Base-by-base conservation (phyloP, 2,329 filamentous ascomycete species). In the Curvularia spicifera region DNA sequence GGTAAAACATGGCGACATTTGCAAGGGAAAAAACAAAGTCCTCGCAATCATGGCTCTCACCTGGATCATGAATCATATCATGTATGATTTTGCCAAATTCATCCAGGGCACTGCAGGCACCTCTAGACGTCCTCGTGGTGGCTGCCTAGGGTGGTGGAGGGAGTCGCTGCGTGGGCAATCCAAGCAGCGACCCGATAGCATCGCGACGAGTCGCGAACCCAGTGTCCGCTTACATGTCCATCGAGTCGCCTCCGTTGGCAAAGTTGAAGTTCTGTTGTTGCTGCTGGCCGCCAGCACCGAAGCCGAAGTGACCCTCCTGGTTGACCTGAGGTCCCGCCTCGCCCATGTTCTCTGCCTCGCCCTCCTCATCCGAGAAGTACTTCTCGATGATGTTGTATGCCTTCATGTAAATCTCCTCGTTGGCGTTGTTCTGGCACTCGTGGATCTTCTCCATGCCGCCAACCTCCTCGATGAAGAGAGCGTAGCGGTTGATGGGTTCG, bases 341-440 rank as follows among this genome's bases (percentile, higher is more conserved):
- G 62, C 93, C 91, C 68, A 93, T 93, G 71, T 76, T 76, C 65
- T 93, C 93, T 46, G 81, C 87, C 63, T 85, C 86, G 76, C 96
- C 95, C 55, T 98, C 95, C 69, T 99, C 95, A 73, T 99, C 95
- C 0, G 93, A 97, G 83, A 99, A 99, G 86, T 99, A 99, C 84
- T 97, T 97, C 85, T 99, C 95, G 69, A 99, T 99, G 80, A 99
- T 99, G 86, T 96, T 98, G 86, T 98, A 99, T 0, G 95, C 95
- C 88, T 99, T 99, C 94, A 99, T 98, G 85, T 99, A 99, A 71
- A 99, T 99, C 82, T 99, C 95, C 82, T 99, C 95, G 81, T 99
- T 99, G 83, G 94, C 94, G 74, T 99, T 99, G 84, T 96, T 97
- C 84, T 99, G 95, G 87, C 95, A 98, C 71, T 98, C 94, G 82